Conservation (phyloP, 306 rosid species). For the Ormosia semicastrata region DNA sequence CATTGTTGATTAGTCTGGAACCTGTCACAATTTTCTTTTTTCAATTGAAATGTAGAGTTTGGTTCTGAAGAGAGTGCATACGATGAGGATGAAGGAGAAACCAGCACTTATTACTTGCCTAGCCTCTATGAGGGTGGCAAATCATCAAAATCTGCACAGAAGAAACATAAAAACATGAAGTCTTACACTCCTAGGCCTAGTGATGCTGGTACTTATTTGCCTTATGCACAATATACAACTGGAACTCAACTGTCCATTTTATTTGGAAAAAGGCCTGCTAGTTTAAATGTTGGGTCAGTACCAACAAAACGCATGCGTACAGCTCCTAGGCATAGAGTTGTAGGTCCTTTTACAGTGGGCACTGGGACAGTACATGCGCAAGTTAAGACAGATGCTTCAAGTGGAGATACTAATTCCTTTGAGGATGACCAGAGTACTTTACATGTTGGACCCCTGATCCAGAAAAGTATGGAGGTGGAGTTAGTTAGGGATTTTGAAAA, state of each 20-base stretch:
- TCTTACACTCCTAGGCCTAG: conserved; percentile 51
- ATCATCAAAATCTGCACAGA: conserved; percentile 52
- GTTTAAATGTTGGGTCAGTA: conserved; percentile 72
- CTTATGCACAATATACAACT: conserved; percentile 54
- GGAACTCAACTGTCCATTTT: conserved; percentile 57
- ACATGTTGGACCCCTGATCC: conserved; percentile 74
- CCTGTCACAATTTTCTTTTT: conserved; percentile 10
- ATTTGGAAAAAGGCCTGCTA: conserved; percentile 74
- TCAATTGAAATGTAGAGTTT: conserved; percentile 44
- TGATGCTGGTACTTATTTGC: conserved; percentile 68
- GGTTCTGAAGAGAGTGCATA: conserved; percentile 60
- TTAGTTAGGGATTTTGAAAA: conserved; percentile 80
- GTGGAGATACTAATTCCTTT: conserved; percentile 96
- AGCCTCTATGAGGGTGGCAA: conserved; percentile 62
- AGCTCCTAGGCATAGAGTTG: conserved; percentile 85
- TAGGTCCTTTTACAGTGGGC: conserved; percentile 66
- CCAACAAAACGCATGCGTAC: conserved; percentile 90
- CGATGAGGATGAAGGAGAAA: conserved; percentile 86
- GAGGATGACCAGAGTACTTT: conserved; percentile 94
- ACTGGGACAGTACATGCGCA: conserved; percentile 59
- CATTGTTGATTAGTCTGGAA: conserved; percentile 24
- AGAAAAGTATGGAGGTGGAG: conserved; percentile 88
- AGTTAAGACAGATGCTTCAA: conserved; percentile 91
- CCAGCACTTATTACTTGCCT: conserved; percentile 54
- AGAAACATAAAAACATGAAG: conserved; percentile 57